These are phyloP conservation scores for Paramarasmius palmivorus DNA, from an alignment of 1,284 basidiomycete species.

Conservation along the genomic window DNA sequence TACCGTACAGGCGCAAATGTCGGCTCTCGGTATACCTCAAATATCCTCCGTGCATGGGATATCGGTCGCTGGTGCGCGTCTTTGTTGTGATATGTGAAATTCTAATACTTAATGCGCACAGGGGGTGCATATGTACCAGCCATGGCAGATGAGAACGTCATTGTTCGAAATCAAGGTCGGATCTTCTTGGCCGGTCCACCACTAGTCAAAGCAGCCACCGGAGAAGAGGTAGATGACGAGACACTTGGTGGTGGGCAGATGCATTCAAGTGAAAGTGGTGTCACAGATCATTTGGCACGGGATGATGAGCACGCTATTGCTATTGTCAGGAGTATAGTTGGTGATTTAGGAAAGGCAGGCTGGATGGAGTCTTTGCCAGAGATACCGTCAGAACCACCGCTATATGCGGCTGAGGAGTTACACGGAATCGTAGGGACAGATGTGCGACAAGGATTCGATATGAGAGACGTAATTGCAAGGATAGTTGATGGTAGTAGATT, in stretches of 20 bases:
- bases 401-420: conserved; percentile 81
- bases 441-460: conserved; percentile 86
- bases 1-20: conserved; percentile 81
- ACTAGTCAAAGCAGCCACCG: conserved; percentile 92
- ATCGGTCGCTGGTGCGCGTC: conserved; percentile 72
- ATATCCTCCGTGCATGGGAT: conserved; percentile 94
- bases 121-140: conserved; percentile 92
- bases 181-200: conserved; percentile 98
- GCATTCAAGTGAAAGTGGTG: conserved; percentile 93
- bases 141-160: conserved; percentile 96
- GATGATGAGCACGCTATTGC: conserved; percentile 89
- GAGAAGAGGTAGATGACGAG: conserved; percentile 92
- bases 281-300: conserved; percentile 89
- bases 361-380: conserved; percentile 51
- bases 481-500: conserved; percentile 91
- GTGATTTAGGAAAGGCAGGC: conserved; percentile 73
- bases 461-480: conserved; percentile 91
- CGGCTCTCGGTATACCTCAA: conserved; percentile 87
- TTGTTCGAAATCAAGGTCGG: conserved; percentile 89
- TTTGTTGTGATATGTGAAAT: not conserved
- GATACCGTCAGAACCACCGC: conserved; percentile 64
- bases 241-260: conserved; percentile 90
- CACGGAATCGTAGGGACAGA: conserved; percentile 93
- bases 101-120: conserved; percentile 35
- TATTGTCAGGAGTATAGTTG: conserved; percentile 81